phyloP scores from a whole-genome alignment of 202 grass and related monocot species.

The Panicum hallii region DNA sequence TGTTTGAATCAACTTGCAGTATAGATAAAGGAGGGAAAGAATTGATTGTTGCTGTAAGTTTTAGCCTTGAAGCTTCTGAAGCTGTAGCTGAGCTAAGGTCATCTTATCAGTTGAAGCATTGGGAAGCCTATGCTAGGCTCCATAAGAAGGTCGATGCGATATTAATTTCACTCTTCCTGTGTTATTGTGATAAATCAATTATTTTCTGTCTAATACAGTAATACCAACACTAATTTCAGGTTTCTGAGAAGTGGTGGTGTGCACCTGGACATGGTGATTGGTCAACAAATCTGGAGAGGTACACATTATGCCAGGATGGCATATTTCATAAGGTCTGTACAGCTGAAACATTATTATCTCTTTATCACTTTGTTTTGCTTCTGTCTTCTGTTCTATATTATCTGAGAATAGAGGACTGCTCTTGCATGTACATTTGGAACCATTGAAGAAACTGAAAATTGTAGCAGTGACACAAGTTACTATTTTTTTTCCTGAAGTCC shows the following conservation, averaged over 20 bases:
- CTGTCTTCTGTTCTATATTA: conserved; percentile 23
- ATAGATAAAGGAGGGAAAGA: conserved; percentile 89
- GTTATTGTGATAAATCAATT: conserved; percentile 24
- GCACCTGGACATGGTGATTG: conserved; percentile 98
- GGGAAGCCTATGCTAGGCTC: conserved; percentile 95
- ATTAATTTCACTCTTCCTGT: conserved; percentile 31
- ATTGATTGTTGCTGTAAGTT: conserved; percentile 94
- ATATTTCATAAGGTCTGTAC: conserved; percentile 93
- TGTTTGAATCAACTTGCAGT: conserved; percentile 62
- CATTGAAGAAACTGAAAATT: conserved; percentile 1
- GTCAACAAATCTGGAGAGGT: conserved; percentile 96
- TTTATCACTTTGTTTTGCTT: conserved; percentile 27
- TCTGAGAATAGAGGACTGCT: conserved; percentile 10
- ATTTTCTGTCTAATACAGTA: conserved; percentile 43
- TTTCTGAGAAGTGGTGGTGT: conserved; percentile 99
- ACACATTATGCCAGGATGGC: conserved; percentile 91
- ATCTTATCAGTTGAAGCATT: conserved; percentile 83
- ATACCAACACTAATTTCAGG: conserved; percentile 56
- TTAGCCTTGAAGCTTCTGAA: conserved; percentile 94
- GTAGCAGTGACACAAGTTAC: not conserved
- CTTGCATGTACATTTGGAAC: conserved; percentile 2
- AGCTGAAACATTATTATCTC: conserved; percentile 38
- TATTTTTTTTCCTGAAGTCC: not conserved
- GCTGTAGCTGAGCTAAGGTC: conserved; percentile 80
- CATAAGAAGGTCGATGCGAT: conserved; percentile 80